Evolutionary conservation across 768 basidiomycete species (phyloP).

Genomic region (Tylopilus vinaceipallidus): DNA sequence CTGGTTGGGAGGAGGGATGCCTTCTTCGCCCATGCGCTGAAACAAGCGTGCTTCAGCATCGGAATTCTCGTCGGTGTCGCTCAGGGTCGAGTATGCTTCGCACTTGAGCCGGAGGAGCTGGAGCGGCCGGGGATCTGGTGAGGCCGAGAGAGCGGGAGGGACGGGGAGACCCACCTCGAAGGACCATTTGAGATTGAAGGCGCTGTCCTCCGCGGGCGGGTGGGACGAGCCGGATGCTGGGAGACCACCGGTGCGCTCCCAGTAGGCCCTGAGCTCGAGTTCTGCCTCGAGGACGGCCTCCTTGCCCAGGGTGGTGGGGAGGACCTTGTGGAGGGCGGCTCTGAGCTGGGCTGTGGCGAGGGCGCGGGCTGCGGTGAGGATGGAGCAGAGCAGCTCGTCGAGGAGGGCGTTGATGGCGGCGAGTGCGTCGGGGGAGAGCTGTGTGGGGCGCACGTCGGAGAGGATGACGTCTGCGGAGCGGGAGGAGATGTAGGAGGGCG

Average conservation of each 20-base stretch:
- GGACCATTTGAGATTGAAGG: constrained; percentile 70
- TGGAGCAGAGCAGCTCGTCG: constrained; percentile 79
- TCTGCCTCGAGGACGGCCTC: constrained; percentile 92
- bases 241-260: constrained; percentile 61
- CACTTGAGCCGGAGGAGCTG: constrained; percentile 83
- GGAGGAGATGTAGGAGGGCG: constrained; percentile 76
- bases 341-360: constrained; percentile 74
- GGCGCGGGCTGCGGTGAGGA: constrained; percentile 64
- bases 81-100: constrained; percentile 83
- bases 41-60: constrained; percentile 60
- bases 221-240: constrained; percentile 26
- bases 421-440: constrained; percentile 77
- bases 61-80: constrained; percentile 75
- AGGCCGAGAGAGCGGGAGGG: constrained; percentile 5
- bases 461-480: constrained; percentile 89
- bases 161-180: constrained; percentile 55
- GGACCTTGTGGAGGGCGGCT: constrained; percentile 62
- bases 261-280: constrained; percentile 86
- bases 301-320: constrained; percentile 84
- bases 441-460: constrained; percentile 90
- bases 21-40: constrained; percentile 56
- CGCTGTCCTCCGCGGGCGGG: constrained; percentile 46
- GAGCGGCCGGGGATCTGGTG: constrained; percentile 2
- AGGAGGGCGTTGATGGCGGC: constrained; percentile 74
- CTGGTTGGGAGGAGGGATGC: constrained; percentile 49